Base-by-base conservation (phyloP, 352 stramenopile species). In the Phytophthora podocarpi region DNA sequence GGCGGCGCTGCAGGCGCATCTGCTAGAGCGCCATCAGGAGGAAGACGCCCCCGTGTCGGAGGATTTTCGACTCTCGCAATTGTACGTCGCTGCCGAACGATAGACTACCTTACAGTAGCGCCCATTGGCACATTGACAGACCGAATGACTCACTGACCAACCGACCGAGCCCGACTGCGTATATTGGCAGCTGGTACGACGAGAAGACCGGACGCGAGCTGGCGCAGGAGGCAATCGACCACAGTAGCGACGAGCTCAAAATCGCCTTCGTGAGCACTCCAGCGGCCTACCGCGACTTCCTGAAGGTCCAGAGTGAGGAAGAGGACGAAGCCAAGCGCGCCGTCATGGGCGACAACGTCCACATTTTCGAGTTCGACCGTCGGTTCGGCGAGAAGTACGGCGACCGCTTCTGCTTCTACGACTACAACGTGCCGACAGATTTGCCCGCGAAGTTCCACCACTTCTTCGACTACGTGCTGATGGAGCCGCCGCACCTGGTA, bases 401-500 rank as follows among this genome's bases (percentile, higher is more conserved):
- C 35, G 63, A 76, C 15, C 67, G 59, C n/a, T 83, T 76, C 49
- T 68, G 48, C 28, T 83, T 83, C 45, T 83, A 80, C 46, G 74
- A 83, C 57, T 83, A 81, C 65, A 83, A 83, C 26, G 36, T 67
- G 13, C 74, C 74, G 11, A 68, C 61, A 16, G 55, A 71, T 8
- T 31, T 83, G 21, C 68, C 74, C 2, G 60, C 67, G 20, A 78
- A 74, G 51, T 83, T 83, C 41, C 68, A 83, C 45, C 67, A 83
- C 45, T 83, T 81, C 51, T 83, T 83, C 28, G 71, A 80, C 57
- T 83, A 81, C 45, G 67, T 83, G 39, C 53, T 83, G 16, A 76
- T 81, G 57, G 71, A 83, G 30, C 74, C 74, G 21, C 74, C 74
- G 10, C 76, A 83, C 36, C 28, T 83, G 64, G 70, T 80, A 37